Conservation (phyloP, 805 yeast genomes). For the Schizosaccharomyces pombe region ASM294v3 CU329670.1:4105001-4105500, state of each 20-base stretch:
- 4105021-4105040: no score
- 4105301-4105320: slow-evolving; percentile 1
- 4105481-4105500: background rate
- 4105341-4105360: background rate
- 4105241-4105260: background rate
- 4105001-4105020: no score
- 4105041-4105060: no score
- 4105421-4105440: background rate
- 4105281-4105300: background rate
- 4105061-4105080: no score
- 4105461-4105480: background rate
- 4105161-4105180: background rate
- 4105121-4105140: background rate
- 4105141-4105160: slow-evolving; percentile 1
- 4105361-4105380: background rate
- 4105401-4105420: background rate
- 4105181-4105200: background rate
- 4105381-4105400: background rate
- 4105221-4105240: background rate
- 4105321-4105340: background rate
- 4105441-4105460: background rate
- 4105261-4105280: background rate
- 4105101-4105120: background rate
- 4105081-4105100: no score
- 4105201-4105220: background rate